Conservation (phyloP, 106 monocot genomes). For the Ottelia alismoides region DNA sequence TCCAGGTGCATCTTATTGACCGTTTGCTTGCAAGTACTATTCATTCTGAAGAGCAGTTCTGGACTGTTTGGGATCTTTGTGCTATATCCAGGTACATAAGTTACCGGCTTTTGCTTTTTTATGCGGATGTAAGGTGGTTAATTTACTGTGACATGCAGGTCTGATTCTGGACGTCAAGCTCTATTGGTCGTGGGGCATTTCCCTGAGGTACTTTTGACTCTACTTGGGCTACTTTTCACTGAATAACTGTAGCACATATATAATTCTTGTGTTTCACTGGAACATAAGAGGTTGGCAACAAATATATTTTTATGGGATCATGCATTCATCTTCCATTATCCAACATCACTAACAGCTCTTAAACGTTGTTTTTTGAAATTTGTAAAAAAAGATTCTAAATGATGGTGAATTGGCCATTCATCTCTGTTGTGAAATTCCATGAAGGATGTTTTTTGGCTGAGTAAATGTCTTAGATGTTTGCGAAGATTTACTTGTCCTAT, state of each 20-base stretch:
- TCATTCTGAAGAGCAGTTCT: conserved; percentile 74
- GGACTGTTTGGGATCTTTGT: conserved; percentile 97
- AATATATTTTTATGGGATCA: too few relatives aligned
- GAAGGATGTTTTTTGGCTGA: too few relatives aligned
- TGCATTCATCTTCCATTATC: not conserved
- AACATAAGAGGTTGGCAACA: too few relatives aligned
- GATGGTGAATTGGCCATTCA: too few relatives aligned
- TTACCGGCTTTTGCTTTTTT: not conserved
- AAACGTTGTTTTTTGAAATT: not conserved
- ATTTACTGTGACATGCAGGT: conserved; percentile 31
- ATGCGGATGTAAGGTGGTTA: not conserved
- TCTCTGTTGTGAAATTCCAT: too few relatives aligned
- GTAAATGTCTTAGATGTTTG: too few relatives aligned
- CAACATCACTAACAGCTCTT: not conserved
- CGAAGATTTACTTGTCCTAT: too few relatives aligned
- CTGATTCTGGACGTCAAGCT: conserved; percentile 89
- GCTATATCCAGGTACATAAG: conserved; percentile 61
- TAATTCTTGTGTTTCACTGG: too few relatives aligned
- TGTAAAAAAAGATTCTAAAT: not conserved
- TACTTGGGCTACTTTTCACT: not conserved
- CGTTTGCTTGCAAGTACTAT: conserved; percentile 48
- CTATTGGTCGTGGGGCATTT: conserved; percentile 52
- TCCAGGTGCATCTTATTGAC: conserved; percentile 62
- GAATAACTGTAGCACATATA: too few relatives aligned
- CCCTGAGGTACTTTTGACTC: conserved; percentile 51